A percentile compares a stretch with the other conserved stretches of the same genome.
phyloP scores from a whole-genome alignment of 176 grass and related monocot species.

The Calamus simplicifolius region DNA sequence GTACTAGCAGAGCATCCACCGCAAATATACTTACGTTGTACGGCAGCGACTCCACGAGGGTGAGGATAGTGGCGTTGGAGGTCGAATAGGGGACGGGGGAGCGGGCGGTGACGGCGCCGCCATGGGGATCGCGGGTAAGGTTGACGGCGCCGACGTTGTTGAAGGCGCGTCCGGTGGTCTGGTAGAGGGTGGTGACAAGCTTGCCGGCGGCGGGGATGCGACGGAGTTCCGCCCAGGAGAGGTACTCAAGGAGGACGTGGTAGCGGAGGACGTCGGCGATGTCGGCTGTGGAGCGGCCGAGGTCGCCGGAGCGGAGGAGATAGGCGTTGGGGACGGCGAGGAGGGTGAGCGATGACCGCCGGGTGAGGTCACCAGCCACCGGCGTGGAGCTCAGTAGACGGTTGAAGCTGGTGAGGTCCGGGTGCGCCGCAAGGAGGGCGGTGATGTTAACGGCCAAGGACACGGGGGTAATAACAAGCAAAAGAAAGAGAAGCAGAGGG shows the following conservation, averaged over 20 bases:
- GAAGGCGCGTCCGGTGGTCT: conserved; percentile 87
- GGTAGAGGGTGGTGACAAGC: conserved; percentile 90
- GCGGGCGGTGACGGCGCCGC: conserved; percentile 47
- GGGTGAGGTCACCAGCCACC: conserved; percentile 47
- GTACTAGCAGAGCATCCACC: conserved; percentile 59
- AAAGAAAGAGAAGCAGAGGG: conserved; percentile 7
- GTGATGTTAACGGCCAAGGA: conserved; percentile 50
- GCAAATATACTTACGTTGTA: conserved; percentile 87
- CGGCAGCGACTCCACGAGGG: conserved; percentile 45
- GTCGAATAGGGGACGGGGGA: conserved; percentile 45
- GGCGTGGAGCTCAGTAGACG: conserved; percentile 53
- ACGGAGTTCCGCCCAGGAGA: conserved; percentile 58
- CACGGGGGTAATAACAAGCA: conserved; percentile 20
- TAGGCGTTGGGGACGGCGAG: conserved; percentile 70
- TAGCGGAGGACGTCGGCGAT: conserved; percentile 86
- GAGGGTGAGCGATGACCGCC: conserved; percentile 77
- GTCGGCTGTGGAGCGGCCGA: conserved; percentile 49
- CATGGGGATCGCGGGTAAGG: conserved; percentile 31
- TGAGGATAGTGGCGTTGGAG: conserved; percentile 68
- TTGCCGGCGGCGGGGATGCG: conserved; percentile 46
- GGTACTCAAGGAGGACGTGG: conserved; percentile 93
- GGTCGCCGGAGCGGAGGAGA: conserved; percentile 55
- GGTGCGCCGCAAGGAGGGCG: conserved; percentile 53
- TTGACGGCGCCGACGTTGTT: conserved; percentile 81
- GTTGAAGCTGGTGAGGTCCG: conserved; percentile 50